Base-by-base conservation (phyloP, 768 basidiomycete species). In the Trichaptum fuscoviolaceum region DNA sequence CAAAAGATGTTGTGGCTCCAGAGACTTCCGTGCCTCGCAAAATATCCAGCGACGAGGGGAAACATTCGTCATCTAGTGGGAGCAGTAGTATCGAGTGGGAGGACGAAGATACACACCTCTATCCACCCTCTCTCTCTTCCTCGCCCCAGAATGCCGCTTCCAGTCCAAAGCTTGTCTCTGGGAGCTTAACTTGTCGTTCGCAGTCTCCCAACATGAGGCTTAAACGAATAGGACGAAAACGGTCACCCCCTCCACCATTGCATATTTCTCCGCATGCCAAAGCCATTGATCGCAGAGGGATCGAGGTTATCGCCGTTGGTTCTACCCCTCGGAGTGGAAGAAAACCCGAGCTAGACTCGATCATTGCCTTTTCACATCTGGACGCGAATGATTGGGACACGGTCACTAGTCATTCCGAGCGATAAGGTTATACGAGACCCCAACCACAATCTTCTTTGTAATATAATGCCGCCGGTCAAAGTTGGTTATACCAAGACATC, bases 11-110 rank as follows among this genome's bases (percentile, higher is more conserved):
- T 24, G 2, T 35, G 30, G 23, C 3, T 2, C 23, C 30, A 61
- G 25, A 61, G 17, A 18, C 59, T 24, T 15, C 59, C 59, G 23
- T 52, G 20, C 20, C 42, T 15, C 42, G 20, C 20, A 52, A 20
- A 6, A 52, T 52, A 52, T 52, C 42, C 42, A 52, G 18, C 24
- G 63, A 63, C 63, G 63, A 63, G 63, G 26, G 35, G 63, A 63
- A 63, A 26, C 25, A 0, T 63, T 7, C 35, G 26, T 5, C 63
- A 25, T 63, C 63, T 52, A 25, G 34, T 63, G 15, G 26, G 7
- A 20, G 20, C 63, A 63, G 24, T 24, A 61, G 59, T 20, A 25
- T 18, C 59, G 59, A 34, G 15, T 52, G 42, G 42, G 42, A 52
- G 42, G 42, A 52, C 12, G 15, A 52, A 25, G 36, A 35, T n/a